Evolutionary conservation across 1,139 yeast genomes (phyloP), one percentile per base, ranked within the genome.

Genomic region (Scheffersomyces illinoinensis): DNA sequence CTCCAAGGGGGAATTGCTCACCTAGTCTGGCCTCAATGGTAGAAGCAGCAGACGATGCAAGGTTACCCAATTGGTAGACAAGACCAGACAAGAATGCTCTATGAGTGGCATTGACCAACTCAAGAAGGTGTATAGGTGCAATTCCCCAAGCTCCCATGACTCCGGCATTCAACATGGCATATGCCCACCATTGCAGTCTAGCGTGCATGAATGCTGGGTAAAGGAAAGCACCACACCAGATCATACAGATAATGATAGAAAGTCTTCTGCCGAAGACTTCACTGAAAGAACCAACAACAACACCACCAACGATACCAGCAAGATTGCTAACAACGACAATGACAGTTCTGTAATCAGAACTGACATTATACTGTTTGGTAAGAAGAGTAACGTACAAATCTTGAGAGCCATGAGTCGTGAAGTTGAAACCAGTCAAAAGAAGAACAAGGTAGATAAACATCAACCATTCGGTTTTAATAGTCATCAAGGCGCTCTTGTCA

Each of bases 331-430:
- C 81, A 17, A 76, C 76, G 68, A 78, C 76, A 53, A 82, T 81
- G 19, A 82, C 78, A 0, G 87, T 83, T 57, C 74, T 71, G 17
- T 71, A 68, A 63, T 84, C 71, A 2, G 74, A 64, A 19, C 71
- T 67, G 39, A 75, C 71, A 17, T 66, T 68, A 55, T 76, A 69
- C 67, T 84, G 87, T 17, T 70, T 76, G 17, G 74, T 71, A 26
- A 84, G 72, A 69, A 82, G 69, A 0, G 86, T 82, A 48, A 85
- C 85, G 68, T 78, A 82, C 59, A 84, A 72, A 69, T 84, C 88
- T 67, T 83, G 87, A 10, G 86, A 78, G 0, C 86, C 86, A 61
- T 84, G 88, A 14, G 86, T 79, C 69, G 80, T 77, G 67, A 84
- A 84, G 68, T 84, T 84, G 70, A 79, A 76, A 14, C 83, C 84